Percentiles rank a stretch among this genome's conserved stretches.
Evolutionary conservation across 805 yeast species (phyloP).

Genomic region (Allodekkera sacchari): DNA sequence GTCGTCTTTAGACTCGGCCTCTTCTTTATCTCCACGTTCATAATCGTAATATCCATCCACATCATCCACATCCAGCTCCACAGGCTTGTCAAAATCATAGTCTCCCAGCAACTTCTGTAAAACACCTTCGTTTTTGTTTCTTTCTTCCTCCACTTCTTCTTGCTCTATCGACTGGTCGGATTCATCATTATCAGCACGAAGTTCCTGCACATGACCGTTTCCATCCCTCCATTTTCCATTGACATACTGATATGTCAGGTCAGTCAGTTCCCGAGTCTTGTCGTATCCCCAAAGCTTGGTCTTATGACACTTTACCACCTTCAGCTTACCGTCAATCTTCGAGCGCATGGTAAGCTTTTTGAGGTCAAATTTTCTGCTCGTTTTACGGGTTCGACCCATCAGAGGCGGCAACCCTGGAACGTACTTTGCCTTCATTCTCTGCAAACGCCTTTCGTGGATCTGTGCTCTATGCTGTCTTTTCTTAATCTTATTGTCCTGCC

Average conservation of each 20-base stretch:
- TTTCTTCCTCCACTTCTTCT: slow-evolving; percentile 33
- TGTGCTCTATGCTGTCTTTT: slow-evolving; percentile 33
- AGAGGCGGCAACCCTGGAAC: no score
- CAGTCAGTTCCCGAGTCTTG: slow-evolving; percentile 52
- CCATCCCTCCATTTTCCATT: slow-evolving; percentile 77
- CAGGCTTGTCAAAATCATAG: slow-evolving; percentile 43
- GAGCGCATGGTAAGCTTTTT: slow-evolving; percentile 59
- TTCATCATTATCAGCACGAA: background rate
- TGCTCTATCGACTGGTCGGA: slow-evolving; percentile 9
- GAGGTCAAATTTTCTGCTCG: slow-evolving; percentile 39
- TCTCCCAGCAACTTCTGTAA: slow-evolving; percentile 38
- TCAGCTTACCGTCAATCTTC: slow-evolving; percentile 46
- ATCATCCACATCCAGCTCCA: slow-evolving; percentile 29
- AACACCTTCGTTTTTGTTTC: slow-evolving; percentile 35
- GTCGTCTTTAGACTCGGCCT: slow-evolving; percentile 16
- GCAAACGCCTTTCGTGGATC: slow-evolving; percentile 30
- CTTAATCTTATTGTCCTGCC: slow-evolving; percentile 28
- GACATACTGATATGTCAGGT: slow-evolving; percentile 52
- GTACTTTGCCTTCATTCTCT: slow-evolving; percentile 5
- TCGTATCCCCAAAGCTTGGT: slow-evolving; percentile 89
- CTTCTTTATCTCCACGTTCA: slow-evolving; percentile 27
- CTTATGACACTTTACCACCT: slow-evolving; percentile 53
- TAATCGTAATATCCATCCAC: slow-evolving; percentile 36
- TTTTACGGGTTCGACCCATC: slow-evolving; percentile 54
- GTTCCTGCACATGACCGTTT: slow-evolving; percentile 55